Conservation (phyloP, 2,329 filamentous ascomycete genomes). For the Colletotrichum melonis region DNA sequence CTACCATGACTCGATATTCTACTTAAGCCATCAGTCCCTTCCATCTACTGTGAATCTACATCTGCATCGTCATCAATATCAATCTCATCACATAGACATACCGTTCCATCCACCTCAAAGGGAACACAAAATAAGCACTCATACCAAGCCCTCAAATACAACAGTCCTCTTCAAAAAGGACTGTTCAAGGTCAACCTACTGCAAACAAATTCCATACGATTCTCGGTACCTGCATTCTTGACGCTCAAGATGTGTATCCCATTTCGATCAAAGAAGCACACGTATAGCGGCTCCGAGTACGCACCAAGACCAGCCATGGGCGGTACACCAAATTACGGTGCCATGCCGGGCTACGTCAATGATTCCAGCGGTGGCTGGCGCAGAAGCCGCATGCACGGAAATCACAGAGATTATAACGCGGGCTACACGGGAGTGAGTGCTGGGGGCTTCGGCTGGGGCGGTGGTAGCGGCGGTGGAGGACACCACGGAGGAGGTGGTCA, state of each 20-base stretch:
- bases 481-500: background rate
- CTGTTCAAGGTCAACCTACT: background rate
- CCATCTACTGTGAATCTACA: background rate
- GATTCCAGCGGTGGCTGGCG: background rate
- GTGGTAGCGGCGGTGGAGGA: background rate
- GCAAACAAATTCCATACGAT: background rate
- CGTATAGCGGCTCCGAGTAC: background rate
- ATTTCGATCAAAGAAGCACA: slow-evolving; percentile 7
- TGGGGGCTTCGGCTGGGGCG: background rate
- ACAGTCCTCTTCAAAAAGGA: background rate
- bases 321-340: background rate
- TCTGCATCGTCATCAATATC: background rate
- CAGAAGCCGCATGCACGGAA: too few relatives aligned
- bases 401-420: too few relatives aligned
- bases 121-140: background rate
- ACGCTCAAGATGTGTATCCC: slow-evolving; percentile 10
- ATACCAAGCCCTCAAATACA: background rate
- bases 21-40: background rate
- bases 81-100: background rate
- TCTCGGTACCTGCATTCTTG: too few relatives aligned
- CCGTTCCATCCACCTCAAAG: too few relatives aligned
- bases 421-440: background rate
- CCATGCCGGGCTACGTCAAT: background rate
- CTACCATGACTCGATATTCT: background rate
- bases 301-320: slow-evolving; percentile 4